Conservation (phyloP, 768 basidiomycete genomes). For the Boletus reticulatus region DNA sequence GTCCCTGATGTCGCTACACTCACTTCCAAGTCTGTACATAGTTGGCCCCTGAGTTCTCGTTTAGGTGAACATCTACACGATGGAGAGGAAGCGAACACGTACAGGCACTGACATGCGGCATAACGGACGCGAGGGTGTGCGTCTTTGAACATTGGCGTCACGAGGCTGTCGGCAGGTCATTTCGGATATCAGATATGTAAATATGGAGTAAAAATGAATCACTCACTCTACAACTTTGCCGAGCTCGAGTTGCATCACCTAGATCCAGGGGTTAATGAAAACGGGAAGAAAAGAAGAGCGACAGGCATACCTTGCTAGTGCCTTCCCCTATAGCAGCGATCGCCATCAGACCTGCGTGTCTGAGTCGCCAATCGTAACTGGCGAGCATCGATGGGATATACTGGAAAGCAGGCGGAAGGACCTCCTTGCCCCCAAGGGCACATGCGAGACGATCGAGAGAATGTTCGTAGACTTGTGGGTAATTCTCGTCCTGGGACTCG, state of each 20-base stretch:
- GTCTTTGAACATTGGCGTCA: slow-evolving; percentile 76
- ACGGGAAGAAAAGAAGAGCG: not conserved
- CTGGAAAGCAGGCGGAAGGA: slow-evolving; percentile 79
- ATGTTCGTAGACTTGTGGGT: slow-evolving; percentile 80
- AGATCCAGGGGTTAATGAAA: not conserved
- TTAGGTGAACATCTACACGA: not conserved
- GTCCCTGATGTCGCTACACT: slow-evolving; percentile 5
- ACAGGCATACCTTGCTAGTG: slow-evolving; percentile 55
- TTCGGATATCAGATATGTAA: not conserved
- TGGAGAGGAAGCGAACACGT: slow-evolving; percentile 28
- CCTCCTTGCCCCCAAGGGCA: slow-evolving; percentile 71
- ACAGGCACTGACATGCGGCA: slow-evolving; percentile 87
- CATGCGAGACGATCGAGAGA: slow-evolving; percentile 78
- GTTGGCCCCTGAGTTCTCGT: slow-evolving; percentile 59
- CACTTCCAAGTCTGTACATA: slow-evolving; percentile 88
- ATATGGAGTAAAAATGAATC: not conserved
- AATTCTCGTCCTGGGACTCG: slow-evolving; percentile 57
- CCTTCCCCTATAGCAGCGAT: slow-evolving; percentile 87
- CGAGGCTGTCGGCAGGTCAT: slow-evolving; percentile 45
- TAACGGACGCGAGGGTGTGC: slow-evolving; percentile 69
- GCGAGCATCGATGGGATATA: slow-evolving; percentile 81
- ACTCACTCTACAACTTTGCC: slow-evolving; percentile 78
- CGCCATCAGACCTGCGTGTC: slow-evolving; percentile 86
- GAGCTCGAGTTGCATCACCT: slow-evolving; percentile 81
- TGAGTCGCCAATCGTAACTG: slow-evolving; percentile 78